phyloP scores from a whole-genome alignment of 78 protist species.

The Speleostelium caveatum region DNA sequence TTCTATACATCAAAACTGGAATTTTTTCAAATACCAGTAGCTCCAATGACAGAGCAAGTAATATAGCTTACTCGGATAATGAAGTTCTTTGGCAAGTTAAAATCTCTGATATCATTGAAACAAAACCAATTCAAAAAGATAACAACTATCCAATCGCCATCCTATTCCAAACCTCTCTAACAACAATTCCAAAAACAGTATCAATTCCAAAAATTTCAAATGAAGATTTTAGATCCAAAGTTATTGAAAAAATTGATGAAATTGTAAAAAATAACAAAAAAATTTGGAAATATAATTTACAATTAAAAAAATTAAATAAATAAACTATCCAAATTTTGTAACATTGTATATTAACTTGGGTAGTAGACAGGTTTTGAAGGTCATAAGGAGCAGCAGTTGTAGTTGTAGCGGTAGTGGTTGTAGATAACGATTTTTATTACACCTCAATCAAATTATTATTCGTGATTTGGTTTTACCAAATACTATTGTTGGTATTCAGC shows the following conservation, averaged over 20 bases:
- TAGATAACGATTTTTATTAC: too few relatives aligned
- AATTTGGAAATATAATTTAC: constrained; percentile 18
- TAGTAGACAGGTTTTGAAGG: too few relatives aligned
- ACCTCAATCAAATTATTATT: too few relatives aligned
- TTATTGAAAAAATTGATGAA: constrained; percentile 31
- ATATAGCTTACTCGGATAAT: constrained; percentile 2
- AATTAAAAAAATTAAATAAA: not conserved
- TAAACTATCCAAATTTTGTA: too few relatives aligned
- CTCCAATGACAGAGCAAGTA: not conserved
- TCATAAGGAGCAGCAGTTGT: too few relatives aligned
- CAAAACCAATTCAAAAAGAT: not conserved
- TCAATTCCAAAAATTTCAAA: constrained; percentile 28
- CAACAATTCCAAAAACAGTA: not conserved
- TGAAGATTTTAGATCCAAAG: constrained; percentile 28
- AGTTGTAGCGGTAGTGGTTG: too few relatives aligned
- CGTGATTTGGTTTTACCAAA: too few relatives aligned
- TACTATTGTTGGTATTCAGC: too few relatives aligned
- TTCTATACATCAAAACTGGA: not conserved
- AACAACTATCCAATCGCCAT: not conserved
- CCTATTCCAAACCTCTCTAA: not conserved
- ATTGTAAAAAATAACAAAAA: not conserved
- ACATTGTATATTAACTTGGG: too few relatives aligned
- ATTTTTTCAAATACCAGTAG: not conserved
- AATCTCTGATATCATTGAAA: constrained; percentile 31
- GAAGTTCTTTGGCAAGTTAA: constrained; percentile 54